phyloP scores from a whole-genome alignment of 495 filamentous ascomycete species.

The Apodospora peruviana region DNA sequence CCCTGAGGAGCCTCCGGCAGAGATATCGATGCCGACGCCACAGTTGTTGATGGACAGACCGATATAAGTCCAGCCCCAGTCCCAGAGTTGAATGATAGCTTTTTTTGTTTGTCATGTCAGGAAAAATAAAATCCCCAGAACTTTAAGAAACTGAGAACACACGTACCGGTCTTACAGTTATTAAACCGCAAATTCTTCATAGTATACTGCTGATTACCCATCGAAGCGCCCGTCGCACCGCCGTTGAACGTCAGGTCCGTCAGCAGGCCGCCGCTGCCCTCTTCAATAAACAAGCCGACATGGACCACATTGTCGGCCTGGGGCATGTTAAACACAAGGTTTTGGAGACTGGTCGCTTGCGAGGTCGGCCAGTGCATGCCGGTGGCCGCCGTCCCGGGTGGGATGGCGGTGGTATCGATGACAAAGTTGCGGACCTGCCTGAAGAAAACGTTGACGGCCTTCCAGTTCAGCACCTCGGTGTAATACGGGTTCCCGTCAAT shows the following conservation, averaged over 20 bases:
- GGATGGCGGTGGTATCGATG: conserved; percentile 63
- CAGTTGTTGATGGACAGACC: conserved; percentile 60
- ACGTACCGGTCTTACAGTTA: conserved; percentile 49
- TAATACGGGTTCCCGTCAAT: conserved; percentile 70
- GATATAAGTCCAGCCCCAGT: conserved; percentile 53
- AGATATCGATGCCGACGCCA: conserved; percentile 58
- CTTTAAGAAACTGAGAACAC: too few species aligned
- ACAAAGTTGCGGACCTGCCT: conserved; percentile 73
- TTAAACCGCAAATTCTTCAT: conserved; percentile 67
- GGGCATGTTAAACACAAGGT: conserved; percentile 68
- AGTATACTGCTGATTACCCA: conserved; percentile 43
- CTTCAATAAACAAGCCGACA: conserved; percentile 70
- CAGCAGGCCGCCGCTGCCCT: conserved; percentile 64
- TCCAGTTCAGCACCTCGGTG: conserved; percentile 43
- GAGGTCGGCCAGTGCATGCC: conserved; percentile 80
- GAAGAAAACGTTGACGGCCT: conserved; percentile 69
- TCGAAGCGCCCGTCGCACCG: conserved; percentile 55
- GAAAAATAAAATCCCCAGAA: conserved; percentile 42
- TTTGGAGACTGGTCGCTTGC: conserved; percentile 72
- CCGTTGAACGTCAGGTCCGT: conserved; percentile 62
- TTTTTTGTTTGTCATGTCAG: conserved; percentile 34
- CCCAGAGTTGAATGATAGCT: conserved; percentile 49
- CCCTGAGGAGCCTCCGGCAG: conserved; percentile 31
- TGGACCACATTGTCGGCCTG: conserved; percentile 54
- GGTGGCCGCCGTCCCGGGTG: conserved; percentile 43